Conservation (phyloP, 768 basidiomycete species). For the Pleurotus platypus region DNA sequence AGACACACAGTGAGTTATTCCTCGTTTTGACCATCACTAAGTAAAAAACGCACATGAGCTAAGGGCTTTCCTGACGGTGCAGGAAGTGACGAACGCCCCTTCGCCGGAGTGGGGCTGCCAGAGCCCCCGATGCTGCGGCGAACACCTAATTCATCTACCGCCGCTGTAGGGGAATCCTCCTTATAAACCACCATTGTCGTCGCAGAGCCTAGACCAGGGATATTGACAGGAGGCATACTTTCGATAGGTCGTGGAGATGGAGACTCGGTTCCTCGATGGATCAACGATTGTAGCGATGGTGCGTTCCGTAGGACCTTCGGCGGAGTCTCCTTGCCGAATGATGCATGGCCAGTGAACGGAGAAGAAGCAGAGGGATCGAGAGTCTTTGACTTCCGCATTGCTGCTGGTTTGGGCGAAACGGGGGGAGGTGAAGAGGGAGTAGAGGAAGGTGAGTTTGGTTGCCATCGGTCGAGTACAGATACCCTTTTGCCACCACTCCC, state of each 20-base stretch:
- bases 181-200: conserved; percentile 69
- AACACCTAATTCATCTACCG: conserved; percentile 44
- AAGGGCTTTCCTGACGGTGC: conserved; percentile 59
- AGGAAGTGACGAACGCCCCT: conserved; percentile 29
- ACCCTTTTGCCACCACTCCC: conserved; percentile 31
- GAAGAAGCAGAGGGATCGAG: conserved; percentile 19
- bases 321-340: conserved; percentile 6
- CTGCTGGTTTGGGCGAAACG: conserved; percentile 32
- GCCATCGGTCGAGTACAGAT: conserved; percentile 76
- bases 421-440: conserved; percentile 30
- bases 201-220: conserved; percentile 60
- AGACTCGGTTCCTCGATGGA: conserved; percentile 17
- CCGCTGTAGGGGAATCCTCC: conserved; percentile 41
- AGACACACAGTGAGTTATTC: conserved; percentile 42
- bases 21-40: conserved; percentile 50
- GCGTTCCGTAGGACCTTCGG: conserved; percentile 26
- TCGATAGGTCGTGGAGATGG: conserved; percentile 14
- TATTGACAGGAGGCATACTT: conserved; percentile 23
- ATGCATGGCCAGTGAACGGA: conserved; percentile 1
- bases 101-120: neutral
- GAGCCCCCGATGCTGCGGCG: conserved; percentile 4
- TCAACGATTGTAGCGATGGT: conserved; percentile 38
- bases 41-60: conserved; percentile 82
- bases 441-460: conserved; percentile 27
- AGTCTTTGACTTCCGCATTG: conserved; percentile 37